Evolutionary conservation across 2,329 filamentous ascomycete genomes (phyloP).

Genomic region (Xylaria arbuscula): DNA sequence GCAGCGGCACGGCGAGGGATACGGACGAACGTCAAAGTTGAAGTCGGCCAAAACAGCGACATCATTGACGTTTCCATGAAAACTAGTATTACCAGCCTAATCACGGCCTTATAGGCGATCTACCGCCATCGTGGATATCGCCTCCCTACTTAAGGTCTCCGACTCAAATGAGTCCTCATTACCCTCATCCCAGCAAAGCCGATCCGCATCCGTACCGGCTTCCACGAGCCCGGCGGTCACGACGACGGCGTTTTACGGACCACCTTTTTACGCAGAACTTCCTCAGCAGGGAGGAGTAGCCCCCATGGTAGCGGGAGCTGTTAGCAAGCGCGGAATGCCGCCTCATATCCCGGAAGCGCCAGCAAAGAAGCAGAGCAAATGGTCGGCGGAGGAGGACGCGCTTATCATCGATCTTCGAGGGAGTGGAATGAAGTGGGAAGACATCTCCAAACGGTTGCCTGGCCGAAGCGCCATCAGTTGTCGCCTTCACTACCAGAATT

Average conservation of each 20-base stretch:
- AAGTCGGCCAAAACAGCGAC: slow-evolving; percentile 37
- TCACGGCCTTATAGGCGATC: slow-evolving; percentile 52
- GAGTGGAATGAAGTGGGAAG: slow-evolving; percentile 97
- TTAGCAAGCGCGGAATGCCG: slow-evolving; percentile 63
- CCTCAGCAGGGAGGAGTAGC: slow-evolving; percentile 48
- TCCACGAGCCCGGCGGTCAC: slow-evolving; percentile 54
- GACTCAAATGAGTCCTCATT: slow-evolving; percentile 77
- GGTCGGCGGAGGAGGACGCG: slow-evolving; percentile 93
- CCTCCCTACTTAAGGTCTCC: slow-evolving; percentile 81
- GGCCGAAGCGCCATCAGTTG: slow-evolving; percentile 95
- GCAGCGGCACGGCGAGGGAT: slow-evolving; percentile 28
- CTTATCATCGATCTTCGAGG: slow-evolving; percentile 91
- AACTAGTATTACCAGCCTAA: slow-evolving; percentile 47
- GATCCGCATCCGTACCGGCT: slow-evolving; percentile 53
- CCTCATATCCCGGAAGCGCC: slow-evolving; percentile 72
- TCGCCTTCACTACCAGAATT: slow-evolving; percentile 95
- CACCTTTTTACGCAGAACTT: slow-evolving; percentile 44
- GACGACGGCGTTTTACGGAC: slow-evolving; percentile 46
- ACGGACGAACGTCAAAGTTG: slow-evolving; percentile 31
- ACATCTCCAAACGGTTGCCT: slow-evolving; percentile 90
- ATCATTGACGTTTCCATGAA: slow-evolving; percentile 49
- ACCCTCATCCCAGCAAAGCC: slow-evolving; percentile 55
- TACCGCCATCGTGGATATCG: slow-evolving; percentile 92
- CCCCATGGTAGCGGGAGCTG: slow-evolving; percentile 46
- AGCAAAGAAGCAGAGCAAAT: slow-evolving; percentile 95